These are phyloP conservation scores for Ascosphaera pollenicola DNA, from an alignment of 2,329 filamentous ascomycete species.

Conservation along the genomic window DNA sequence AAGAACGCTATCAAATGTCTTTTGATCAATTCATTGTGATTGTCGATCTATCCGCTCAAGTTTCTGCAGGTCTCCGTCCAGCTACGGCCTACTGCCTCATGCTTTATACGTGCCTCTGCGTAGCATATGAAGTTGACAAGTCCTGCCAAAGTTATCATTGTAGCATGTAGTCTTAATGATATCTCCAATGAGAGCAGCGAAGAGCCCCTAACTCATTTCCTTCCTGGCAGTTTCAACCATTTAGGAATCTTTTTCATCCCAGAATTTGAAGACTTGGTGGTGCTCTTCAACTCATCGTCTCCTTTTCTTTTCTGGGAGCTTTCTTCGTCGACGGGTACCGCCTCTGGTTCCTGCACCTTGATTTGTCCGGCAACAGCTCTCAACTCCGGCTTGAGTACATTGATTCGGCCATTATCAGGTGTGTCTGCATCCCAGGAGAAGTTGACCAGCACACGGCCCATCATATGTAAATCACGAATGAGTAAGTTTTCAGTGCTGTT, in stretches of 20 bases:
- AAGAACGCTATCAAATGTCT: too few relatives aligned
- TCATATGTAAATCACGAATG: slow-evolving; percentile 52
- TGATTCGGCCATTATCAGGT: slow-evolving; percentile 29
- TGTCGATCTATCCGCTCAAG: too few relatives aligned
- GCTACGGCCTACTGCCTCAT: too few relatives aligned
- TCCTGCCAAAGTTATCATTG: background rate
- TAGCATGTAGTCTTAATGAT: too few relatives aligned
- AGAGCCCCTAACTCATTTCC: slow-evolving; percentile 45
- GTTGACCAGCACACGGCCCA: slow-evolving; percentile 49
- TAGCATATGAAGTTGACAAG: too few relatives aligned
- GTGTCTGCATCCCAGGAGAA: slow-evolving; percentile 51
- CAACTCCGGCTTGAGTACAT: slow-evolving; percentile 39
- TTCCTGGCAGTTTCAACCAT: slow-evolving; percentile 49
- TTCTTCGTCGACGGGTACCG: slow-evolving; percentile 15
- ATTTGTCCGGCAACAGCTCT: slow-evolving; percentile 43
- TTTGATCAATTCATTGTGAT: too few relatives aligned
- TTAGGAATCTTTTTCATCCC: slow-evolving; percentile 32
- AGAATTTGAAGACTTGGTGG: slow-evolving; percentile 7
- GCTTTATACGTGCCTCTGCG: too few relatives aligned
- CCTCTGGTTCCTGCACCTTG: slow-evolving; percentile 36
- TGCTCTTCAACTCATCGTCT: background rate
- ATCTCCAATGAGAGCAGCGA: too few relatives aligned
- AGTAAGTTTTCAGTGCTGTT: slow-evolving; percentile 28
- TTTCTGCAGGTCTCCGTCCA: too few relatives aligned
- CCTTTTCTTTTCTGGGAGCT: slow-evolving; percentile 1